Base-by-base conservation (phyloP, 306 rosid genomes). In the Rosa persica region DNA sequence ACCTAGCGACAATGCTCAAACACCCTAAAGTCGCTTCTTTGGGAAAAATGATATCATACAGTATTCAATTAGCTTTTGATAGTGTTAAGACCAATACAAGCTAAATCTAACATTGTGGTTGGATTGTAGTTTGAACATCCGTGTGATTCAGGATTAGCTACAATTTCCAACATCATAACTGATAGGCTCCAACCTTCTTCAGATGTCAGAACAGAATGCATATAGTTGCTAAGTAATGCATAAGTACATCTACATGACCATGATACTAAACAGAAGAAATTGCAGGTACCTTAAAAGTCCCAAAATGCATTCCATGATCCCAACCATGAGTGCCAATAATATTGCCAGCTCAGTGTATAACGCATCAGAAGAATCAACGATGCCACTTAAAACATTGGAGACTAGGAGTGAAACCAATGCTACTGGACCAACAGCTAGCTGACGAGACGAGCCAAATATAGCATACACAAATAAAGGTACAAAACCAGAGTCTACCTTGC, bases 351-450 rank as follows among this genome's bases (percentile, higher is more conserved):
- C 90, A 73, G 96, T 92, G 84, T 95, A 95, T 72, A 91, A 78
- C 39, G 79, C 92, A 75, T 88, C 90, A 66, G 97, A 86, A 54
- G 99, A 73, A 85, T 92, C 94, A 87, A 87, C 89, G 17, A 95
- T 88, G 76, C 88, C 82, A 84, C 96, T 70, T 67, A 95, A 87
- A 78, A 93, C 96, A 76, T 95, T 93, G 70, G 92, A 89, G 75
- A 91, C 97, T 81, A 95, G 85, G 76, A 95, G 98, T 79, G 99
- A 95, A 86, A 95, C 96, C 89, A 95, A 87, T n/a, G 99, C 99
- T 40, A 95, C 99, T 1, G 98, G 99, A 36, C 99, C 99, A 78
- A 95, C 99, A 58, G 98, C 98, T 80, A 95, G 98, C 93, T 95
- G 98, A 73, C 98, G 98, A 67, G 98, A 95, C 38, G 98, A 95